phyloP scores from a whole-genome alignment of 2,329 filamentous ascomycete genomes.

The Clonostachys rosea region DNA sequence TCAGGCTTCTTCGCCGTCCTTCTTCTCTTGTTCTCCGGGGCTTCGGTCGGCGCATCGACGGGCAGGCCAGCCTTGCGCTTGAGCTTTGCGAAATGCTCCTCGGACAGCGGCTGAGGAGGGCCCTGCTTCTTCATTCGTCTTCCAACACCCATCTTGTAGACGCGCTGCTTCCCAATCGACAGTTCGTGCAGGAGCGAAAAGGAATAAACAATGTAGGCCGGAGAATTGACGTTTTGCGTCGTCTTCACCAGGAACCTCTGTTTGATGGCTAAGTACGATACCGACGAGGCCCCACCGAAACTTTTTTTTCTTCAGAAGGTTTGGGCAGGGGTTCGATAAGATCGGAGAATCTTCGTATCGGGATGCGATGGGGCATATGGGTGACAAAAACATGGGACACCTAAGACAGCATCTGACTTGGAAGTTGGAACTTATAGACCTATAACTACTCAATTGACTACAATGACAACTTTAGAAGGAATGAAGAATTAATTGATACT shows the following conservation, averaged over 20 bases:
- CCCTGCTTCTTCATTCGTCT: conserved; percentile 97
- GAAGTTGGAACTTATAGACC: too few relatives aligned
- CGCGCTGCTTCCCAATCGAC: too few relatives aligned
- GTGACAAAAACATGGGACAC: too few relatives aligned
- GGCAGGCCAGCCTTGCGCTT: conserved; percentile 81
- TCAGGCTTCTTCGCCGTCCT: conserved; percentile 23
- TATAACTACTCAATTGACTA: too few relatives aligned
- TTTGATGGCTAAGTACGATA: too few relatives aligned
- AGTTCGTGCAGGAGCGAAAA: background rate
- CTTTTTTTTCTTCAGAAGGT: conserved; percentile 23
- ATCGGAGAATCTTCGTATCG: conserved; percentile 24
- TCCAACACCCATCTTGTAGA: conserved; percentile 73
- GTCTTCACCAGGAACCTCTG: background rate
- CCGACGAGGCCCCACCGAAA: conserved; percentile 24
- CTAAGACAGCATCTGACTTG: too few relatives aligned
- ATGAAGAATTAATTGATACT: too few relatives aligned
- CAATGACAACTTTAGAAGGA: too few relatives aligned
- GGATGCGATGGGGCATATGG: too few relatives aligned
- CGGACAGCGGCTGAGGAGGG: conserved; percentile 75
- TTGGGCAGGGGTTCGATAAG: conserved; percentile 21
- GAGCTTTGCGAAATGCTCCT: conserved; percentile 69
- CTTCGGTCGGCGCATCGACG: conserved; percentile 50
- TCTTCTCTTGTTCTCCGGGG: conserved; percentile 54
- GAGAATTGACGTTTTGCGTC: background rate
- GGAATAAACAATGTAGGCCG: background rate